A percentile compares a stretch with the other conserved stretches of the same genome.
These are phyloP conservation scores for Malus hybrid DNA, from an alignment of 331 rosid genomes.

Conservation along the genomic window DNA sequence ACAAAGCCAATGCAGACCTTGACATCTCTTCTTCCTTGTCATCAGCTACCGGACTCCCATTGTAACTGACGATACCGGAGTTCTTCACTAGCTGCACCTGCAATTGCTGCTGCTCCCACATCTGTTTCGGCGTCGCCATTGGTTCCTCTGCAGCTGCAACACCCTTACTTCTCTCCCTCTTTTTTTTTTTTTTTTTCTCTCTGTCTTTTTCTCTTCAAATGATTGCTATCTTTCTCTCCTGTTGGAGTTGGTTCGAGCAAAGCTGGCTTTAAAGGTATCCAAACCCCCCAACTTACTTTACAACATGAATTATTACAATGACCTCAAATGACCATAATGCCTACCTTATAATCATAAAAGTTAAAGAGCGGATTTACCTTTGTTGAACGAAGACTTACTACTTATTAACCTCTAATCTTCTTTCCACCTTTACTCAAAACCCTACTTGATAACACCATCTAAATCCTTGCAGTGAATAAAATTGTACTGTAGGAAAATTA, in stretches of 20 bases:
- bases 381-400: constrained; percentile 22
- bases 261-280: constrained; percentile 51
- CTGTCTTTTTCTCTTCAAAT: constrained; percentile 27
- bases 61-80: constrained; percentile 41
- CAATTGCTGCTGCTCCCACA: constrained; percentile 41
- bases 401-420: not conserved
- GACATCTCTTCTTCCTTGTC: constrained; percentile 79
- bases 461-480: not conserved
- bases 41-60: constrained; percentile 53
- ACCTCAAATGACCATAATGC: constrained; percentile 30
- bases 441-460: constrained; percentile 28
- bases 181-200: not conserved
- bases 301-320: constrained; percentile 19
- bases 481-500: not conserved
- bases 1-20: constrained; percentile 52
- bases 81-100: constrained; percentile 39
- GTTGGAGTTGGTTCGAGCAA: constrained; percentile 40
- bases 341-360: constrained; percentile 18
- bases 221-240: constrained; percentile 45
- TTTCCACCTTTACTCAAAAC: constrained; percentile 44
- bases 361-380: constrained; percentile 11
- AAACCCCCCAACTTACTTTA: constrained; percentile 25
- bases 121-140: constrained; percentile 57
- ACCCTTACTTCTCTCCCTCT: constrained; percentile 9
- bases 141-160: constrained; percentile 23